A percentile compares a stretch with the other conserved stretches of the same genome.
Conservation (phyloP, 352 stramenopile species). For the Discostella stelligera region DNA sequence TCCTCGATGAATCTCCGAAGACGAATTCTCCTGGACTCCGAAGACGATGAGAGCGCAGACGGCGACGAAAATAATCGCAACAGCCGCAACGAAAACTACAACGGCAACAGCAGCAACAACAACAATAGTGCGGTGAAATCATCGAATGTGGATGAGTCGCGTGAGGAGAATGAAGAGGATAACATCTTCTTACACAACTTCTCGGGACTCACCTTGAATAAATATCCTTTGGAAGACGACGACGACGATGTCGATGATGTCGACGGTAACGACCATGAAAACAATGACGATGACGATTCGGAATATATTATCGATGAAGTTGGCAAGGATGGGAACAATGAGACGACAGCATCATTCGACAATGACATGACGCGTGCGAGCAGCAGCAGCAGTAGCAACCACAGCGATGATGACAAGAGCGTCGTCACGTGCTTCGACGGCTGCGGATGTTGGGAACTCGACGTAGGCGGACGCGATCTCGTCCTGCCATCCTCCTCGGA, state of each 20-base stretch:
- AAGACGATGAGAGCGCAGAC: conserved; percentile 1
- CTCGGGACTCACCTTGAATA: neutral
- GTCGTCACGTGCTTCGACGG: conserved; percentile 36
- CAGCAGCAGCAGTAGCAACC: neutral
- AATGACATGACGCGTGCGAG: neutral
- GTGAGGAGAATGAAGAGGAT: neutral
- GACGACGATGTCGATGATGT: neutral
- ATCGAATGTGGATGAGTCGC: neutral
- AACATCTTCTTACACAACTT: neutral
- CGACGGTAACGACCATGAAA: neutral
- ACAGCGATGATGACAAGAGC: conserved; percentile 11
- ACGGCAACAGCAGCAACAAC: neutral
- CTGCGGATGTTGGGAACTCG: conserved; percentile 42
- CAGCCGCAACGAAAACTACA: neutral
- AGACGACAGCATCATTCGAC: conserved; percentile 4
- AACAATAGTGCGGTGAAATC: neutral
- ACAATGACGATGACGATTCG: conserved; percentile 9
- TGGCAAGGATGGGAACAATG: neutral
- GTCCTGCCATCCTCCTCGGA: conserved; percentile 10
- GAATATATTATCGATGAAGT: conserved; percentile 6
- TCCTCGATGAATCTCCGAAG: neutral
- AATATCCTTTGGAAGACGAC: neutral
- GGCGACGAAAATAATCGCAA: neutral
- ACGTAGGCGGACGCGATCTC: conserved; percentile 14
- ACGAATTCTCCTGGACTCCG: conserved; percentile 9